Conservation (phyloP, 768 basidiomycete species). For the Macrocybe gigantea region DNA sequence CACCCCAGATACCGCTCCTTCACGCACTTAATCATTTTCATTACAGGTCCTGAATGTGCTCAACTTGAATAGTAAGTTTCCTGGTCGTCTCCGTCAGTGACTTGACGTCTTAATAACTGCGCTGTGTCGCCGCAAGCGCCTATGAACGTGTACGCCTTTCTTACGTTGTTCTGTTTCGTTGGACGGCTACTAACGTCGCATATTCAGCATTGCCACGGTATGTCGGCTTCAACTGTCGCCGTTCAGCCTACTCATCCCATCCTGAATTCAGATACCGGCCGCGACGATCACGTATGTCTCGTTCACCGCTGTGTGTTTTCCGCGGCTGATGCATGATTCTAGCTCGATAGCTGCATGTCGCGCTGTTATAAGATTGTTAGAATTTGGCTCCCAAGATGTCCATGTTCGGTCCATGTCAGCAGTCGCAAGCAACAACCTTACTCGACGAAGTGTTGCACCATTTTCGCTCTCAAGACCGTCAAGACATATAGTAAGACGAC, state of each 20-base stretch:
- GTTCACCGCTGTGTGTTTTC: not conserved
- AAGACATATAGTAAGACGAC: slow-evolving; percentile 26
- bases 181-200: not conserved
- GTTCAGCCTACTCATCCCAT: slow-evolving; percentile 6
- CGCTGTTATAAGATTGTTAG: slow-evolving; percentile 60
- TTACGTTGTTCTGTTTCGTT: not conserved
- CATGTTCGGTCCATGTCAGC: slow-evolving; percentile 42
- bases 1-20: slow-evolving; percentile 1
- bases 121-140: slow-evolving; percentile 28
- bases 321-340: slow-evolving; percentile 3
- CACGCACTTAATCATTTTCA: not conserved
- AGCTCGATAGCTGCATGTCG: slow-evolving; percentile 63
- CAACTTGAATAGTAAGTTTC: slow-evolving; percentile 50
- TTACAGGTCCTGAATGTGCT: slow-evolving; percentile 50
- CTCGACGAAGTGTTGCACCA: slow-evolving; percentile 23
- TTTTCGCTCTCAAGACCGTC: slow-evolving; percentile 21
- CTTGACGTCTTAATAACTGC: slow-evolving; percentile 4
- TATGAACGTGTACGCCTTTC: slow-evolving; percentile 54
- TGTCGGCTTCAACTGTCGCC: slow-evolving; percentile 6
- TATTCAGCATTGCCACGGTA: slow-evolving; percentile 47
- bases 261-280: slow-evolving; percentile 45
- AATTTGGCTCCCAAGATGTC: slow-evolving; percentile 41
- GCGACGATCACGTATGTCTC: slow-evolving; percentile 52
- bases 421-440: slow-evolving; percentile 24
- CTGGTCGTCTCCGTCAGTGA: not conserved